phyloP scores from a whole-genome alignment of 805 yeast genomes.

The Candida morakotiae region DNA sequence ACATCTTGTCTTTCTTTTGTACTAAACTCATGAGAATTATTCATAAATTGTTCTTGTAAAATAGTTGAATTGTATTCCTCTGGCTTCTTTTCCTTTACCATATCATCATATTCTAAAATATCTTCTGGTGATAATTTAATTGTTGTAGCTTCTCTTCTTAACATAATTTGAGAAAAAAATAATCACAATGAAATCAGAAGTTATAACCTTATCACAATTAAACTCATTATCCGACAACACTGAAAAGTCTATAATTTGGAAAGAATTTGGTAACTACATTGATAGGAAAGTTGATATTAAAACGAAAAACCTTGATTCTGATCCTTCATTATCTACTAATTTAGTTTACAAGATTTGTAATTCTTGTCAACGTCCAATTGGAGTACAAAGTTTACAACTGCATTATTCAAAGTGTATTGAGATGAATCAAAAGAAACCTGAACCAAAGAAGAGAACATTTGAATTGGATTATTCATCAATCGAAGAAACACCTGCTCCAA shows the following conservation, averaged over 20 bases:
- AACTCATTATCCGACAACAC: conserved; percentile 17
- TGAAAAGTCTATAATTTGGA: conserved; percentile 36
- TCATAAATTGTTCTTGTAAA: conserved; percentile 14
- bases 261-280: conserved; percentile 40
- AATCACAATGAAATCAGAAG: conserved; percentile 9
- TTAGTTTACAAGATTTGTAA: conserved; percentile 36
- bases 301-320: conserved; percentile 16
- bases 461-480: conserved; percentile 36
- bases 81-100: conserved; percentile 5
- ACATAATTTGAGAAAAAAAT: conserved; percentile 35
- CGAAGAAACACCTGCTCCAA: conserved; percentile 36
- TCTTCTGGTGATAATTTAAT: conserved; percentile 68
- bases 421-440: conserved; percentile 32
- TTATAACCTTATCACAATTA: conserved; percentile 22
- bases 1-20: conserved; percentile 46
- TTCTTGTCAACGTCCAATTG: conserved; percentile 38
- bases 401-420: conserved; percentile 35
- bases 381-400: conserved; percentile 25
- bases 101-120: conserved; percentile 47
- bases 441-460: conserved; percentile 9
- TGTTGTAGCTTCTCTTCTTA: conserved; percentile 69
- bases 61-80: conserved; percentile 10
- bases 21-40: conserved; percentile 26
- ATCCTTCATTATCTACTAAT: conserved; percentile 24
- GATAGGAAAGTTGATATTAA: conserved; percentile 34